phyloP scores from a whole-genome alignment of 2,329 filamentous ascomycete species.

The Cladophialophora exuberans region DNA sequence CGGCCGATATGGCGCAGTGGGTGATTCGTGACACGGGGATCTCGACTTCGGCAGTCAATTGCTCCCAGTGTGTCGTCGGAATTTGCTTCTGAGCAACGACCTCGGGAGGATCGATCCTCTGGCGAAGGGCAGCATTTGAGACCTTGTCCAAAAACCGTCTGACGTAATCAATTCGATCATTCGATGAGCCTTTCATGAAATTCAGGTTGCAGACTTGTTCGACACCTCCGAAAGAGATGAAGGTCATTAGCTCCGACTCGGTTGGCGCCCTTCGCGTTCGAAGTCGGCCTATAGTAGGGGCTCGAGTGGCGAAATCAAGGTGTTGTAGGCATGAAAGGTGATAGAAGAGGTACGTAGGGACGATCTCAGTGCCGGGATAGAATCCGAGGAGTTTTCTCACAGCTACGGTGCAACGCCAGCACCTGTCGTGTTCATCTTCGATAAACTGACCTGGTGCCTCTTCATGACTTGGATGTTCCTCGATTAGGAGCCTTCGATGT shows the following conservation, averaged over 20 bases:
- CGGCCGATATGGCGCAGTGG: conserved; percentile 10
- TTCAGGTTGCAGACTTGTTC: conserved; percentile 26
- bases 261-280: conserved; percentile 25
- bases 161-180: conserved; percentile 25
- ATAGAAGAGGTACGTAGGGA: conserved; percentile 30
- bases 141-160: conserved; percentile 26
- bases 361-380: conserved; percentile 24
- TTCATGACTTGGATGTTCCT: conserved; percentile 23
- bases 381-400: conserved; percentile 15
- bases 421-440: background rate
- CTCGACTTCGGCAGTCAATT: conserved; percentile 8
- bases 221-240: conserved; percentile 29
- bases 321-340: conserved; percentile 27
- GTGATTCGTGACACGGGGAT: conserved; percentile 15
- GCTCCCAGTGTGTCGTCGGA: background rate
- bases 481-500: conserved; percentile 26
- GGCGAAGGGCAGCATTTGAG: conserved; percentile 5
- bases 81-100: background rate
- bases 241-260: conserved; percentile 26
- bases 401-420: conserved; percentile 19
- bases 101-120: conserved; percentile 2
- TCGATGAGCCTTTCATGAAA: conserved; percentile 30
- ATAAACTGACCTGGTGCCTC: background rate
- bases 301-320: conserved; percentile 24
- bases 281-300: conserved; percentile 28